A percentile compares a stretch with the other conserved stretches of the same genome.
These are phyloP conservation scores for Syzygium malaccense DNA, from an alignment of 441 rosid genomes.

Conservation along the genomic window DNA sequence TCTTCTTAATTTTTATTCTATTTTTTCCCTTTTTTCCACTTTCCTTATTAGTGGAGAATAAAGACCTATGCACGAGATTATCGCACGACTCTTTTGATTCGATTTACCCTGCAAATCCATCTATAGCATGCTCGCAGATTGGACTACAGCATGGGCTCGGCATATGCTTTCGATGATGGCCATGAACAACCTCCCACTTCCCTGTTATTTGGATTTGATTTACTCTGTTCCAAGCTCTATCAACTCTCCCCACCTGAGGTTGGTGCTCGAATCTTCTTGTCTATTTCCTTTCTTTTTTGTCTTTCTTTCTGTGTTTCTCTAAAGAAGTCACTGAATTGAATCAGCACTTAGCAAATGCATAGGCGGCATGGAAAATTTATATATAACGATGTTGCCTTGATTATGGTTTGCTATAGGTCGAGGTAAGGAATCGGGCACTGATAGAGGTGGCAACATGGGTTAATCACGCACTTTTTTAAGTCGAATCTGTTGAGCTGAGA, in stretches of 20 bases:
- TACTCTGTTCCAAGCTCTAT: slow-evolving; percentile 15
- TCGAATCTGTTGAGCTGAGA: neutral
- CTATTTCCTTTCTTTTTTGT: neutral
- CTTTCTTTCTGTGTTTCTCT: neutral
- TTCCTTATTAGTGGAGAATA: neutral
- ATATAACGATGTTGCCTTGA: neutral
- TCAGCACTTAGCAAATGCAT: neutral
- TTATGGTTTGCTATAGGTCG: neutral
- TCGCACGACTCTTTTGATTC: neutral
- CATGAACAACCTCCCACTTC: slow-evolving; percentile 3
- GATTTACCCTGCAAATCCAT: neutral
- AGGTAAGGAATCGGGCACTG: neutral
- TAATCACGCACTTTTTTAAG: neutral
- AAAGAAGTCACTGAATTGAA: neutral
- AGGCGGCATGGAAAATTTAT: neutral
- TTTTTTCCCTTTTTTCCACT: neutral
- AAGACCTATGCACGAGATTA: neutral
- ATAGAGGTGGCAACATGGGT: neutral
- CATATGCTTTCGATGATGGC: slow-evolving; percentile 3
- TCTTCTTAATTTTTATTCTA: neutral
- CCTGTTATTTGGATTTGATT: neutral
- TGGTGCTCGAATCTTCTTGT: neutral
- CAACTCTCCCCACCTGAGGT: slow-evolving; percentile 38
- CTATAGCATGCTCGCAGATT: neutral
- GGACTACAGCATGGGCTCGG: slow-evolving; percentile 11